Evolutionary conservation across 2,329 filamentous ascomycete species (phyloP).

Genomic region (Intubia oerlemansii): DNA sequence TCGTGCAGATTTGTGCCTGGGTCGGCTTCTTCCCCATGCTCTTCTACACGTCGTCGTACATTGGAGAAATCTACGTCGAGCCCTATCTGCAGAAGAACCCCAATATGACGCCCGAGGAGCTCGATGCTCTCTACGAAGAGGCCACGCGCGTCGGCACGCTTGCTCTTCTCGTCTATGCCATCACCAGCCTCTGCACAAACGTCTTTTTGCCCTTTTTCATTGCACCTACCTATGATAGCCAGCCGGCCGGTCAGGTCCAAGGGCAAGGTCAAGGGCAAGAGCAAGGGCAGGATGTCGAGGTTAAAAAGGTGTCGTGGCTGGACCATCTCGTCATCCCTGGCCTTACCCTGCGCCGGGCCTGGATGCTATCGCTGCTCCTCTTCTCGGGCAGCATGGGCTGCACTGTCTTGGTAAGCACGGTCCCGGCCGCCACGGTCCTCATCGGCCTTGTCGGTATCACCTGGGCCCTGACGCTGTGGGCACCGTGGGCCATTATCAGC

Average conservation of each 20-base stretch:
- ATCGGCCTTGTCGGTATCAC: conserved; percentile 71
- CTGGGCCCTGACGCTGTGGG: conserved; percentile 88
- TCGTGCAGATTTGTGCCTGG: conserved; percentile 74
- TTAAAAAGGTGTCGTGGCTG: too few species aligned
- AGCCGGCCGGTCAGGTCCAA: conserved; percentile 9
- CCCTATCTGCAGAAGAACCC: conserved; percentile 60
- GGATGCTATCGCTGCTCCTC: conserved; percentile 69
- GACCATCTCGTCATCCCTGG: conserved; percentile 53
- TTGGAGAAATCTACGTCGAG: conserved; percentile 81
- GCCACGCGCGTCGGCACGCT: conserved; percentile 78
- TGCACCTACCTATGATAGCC: conserved; percentile 48
- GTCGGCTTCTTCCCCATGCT: conserved; percentile 90
- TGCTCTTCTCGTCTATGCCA: conserved; percentile 70
- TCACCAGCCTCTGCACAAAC: conserved; percentile 65
- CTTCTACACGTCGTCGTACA: conserved; percentile 87
- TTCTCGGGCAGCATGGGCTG: conserved; percentile 66
- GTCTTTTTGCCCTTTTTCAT: conserved; percentile 73
- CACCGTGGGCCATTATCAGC: conserved; percentile 85
- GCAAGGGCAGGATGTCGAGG: conserved; percentile 14
- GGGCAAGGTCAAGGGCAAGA: too few species aligned
- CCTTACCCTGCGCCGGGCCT: conserved; percentile 70
- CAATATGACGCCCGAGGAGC: conserved; percentile 51
- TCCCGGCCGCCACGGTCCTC: conserved; percentile 51
- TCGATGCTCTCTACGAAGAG: conserved; percentile 62
- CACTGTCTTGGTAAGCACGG: conserved; percentile 56